Percentiles rank a stretch among this genome's conserved stretches.
Evolutionary conservation across 2,329 filamentous ascomycete species (phyloP).

Genomic region (Trichoderma asperellum): DNA sequence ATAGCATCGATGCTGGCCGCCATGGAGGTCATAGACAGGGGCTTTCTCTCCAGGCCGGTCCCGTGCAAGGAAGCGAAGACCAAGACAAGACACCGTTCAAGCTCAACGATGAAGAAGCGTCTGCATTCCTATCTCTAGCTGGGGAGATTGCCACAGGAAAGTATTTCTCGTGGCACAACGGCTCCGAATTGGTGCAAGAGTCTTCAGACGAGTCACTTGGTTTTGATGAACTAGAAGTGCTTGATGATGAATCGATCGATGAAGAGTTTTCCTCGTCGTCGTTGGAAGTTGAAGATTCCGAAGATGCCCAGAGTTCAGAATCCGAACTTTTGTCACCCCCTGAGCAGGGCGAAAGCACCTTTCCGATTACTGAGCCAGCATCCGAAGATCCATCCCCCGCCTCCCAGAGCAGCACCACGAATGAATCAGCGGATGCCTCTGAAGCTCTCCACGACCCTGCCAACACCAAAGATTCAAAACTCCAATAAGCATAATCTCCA

Average conservation of each 20-base stretch:
- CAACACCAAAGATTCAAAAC: not conserved
- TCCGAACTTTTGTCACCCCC: not conserved
- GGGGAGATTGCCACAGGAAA: conserved; percentile 39
- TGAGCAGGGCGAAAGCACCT: not conserved
- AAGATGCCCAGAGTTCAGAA: not conserved
- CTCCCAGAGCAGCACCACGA: not conserved
- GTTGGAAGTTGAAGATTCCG: not conserved
- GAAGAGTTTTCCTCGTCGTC: not conserved
- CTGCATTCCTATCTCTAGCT: conserved; percentile 38
- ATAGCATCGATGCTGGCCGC: conserved; percentile 55
- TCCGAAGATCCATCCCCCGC: not conserved
- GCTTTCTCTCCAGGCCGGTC: conserved; percentile 46
- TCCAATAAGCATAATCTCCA: not conserved
- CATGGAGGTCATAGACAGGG: conserved; percentile 57
- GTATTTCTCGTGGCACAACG: conserved; percentile 44
- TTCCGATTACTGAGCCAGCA: not conserved
- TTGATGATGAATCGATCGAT: not conserved
- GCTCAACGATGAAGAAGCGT: conserved; percentile 2
- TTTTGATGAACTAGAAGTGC: not conserved
- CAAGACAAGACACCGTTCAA: not conserved
- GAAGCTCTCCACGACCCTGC: not conserved
- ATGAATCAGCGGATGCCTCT: not conserved
- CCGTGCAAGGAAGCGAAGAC: not conserved
- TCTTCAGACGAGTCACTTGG: not conserved
- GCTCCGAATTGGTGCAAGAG: conserved; percentile 37